These are phyloP conservation scores for Paecilomyces sp. DNA, from an alignment of 2,329 filamentous ascomycete species.

Conservation along the genomic window DNA sequence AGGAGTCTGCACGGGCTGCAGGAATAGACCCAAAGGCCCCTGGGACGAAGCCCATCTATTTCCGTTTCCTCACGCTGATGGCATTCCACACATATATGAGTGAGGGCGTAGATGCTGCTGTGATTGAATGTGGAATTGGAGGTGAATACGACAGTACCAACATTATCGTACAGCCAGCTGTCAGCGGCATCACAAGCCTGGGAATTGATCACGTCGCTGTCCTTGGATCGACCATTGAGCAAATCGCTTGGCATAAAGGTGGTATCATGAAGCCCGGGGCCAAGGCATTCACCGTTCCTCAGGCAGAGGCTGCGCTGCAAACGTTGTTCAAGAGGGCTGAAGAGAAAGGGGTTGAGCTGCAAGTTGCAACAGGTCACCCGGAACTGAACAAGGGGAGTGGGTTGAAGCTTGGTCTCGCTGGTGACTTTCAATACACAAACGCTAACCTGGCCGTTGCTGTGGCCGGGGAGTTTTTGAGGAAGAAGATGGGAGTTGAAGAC, in stretches of 20 bases:
- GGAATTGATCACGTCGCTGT: constrained; percentile 80
- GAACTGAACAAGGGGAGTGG: constrained; percentile 32
- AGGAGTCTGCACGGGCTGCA: constrained; percentile 45
- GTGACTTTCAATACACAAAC: constrained; percentile 57
- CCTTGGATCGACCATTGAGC: constrained; percentile 68
- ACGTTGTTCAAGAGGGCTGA: constrained; percentile 51
- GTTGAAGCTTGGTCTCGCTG: constrained; percentile 52
- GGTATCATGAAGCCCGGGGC: constrained; percentile 70
- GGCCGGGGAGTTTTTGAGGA: constrained; percentile 33
- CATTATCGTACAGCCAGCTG: constrained; percentile 63
- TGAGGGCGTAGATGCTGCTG: constrained; percentile 68
- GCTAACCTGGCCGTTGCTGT: constrained; percentile 53
- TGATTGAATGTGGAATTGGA: constrained; percentile 90
- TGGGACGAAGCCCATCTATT: constrained; percentile 76
- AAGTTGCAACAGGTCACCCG: constrained; percentile 44
- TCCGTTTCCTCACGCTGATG: constrained; percentile 83
- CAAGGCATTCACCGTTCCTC: constrained; percentile 56
- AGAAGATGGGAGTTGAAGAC: constrained; percentile 22
- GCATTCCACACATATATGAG: constrained; percentile 75
- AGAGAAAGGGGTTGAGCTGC: constrained; percentile 42
- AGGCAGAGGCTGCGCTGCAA: constrained; percentile 47
- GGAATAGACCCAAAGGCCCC: constrained; percentile 46
- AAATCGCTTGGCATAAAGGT: constrained; percentile 89
- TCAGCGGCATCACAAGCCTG: constrained; percentile 68
- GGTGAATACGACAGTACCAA: constrained; percentile 93